Percentiles rank a stretch among this genome's conserved stretches.
Evolutionary conservation across 2,329 filamentous ascomycete species (phyloP).

Genomic region (Graphiopsis chlorocephala): DNA sequence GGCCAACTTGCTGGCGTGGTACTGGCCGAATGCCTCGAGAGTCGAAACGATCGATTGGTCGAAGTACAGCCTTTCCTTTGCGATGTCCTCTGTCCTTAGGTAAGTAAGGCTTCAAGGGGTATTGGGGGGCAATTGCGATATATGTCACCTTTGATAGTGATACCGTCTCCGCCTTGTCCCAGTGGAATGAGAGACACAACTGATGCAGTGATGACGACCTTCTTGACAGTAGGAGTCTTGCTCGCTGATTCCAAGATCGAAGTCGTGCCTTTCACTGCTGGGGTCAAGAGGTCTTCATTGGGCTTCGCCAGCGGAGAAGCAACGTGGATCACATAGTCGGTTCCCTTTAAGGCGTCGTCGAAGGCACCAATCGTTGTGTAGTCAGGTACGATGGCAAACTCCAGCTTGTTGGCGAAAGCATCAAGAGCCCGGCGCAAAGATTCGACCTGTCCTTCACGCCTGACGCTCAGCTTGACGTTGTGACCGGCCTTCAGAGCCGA

Average conservation of each 20-base stretch:
- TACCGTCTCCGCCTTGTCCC: background rate
- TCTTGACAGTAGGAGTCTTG: background rate
- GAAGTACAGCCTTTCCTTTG: background rate
- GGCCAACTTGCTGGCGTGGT: background rate
- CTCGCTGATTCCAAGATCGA: background rate
- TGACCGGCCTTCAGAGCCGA: background rate
- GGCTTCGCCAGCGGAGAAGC: background rate
- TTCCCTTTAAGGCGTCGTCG: background rate
- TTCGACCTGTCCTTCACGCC: background rate
- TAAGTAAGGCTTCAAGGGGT: conserved; percentile 17
- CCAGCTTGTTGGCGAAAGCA: background rate
- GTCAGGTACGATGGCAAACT: background rate
- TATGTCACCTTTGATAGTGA: background rate
- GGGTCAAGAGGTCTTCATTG: background rate
- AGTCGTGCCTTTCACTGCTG: background rate
- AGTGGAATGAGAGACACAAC: background rate
- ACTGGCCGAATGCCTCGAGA: background rate
- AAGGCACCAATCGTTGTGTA: background rate
- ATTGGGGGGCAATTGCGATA: conserved; percentile 9
- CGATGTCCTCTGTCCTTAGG: background rate
- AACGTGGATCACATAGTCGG: background rate
- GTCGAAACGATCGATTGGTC: background rate
- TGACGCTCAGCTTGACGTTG: background rate
- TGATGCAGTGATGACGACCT: background rate
- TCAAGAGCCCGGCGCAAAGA: background rate